A percentile compares a stretch with the other conserved stretches of the same genome.
phyloP scores from a whole-genome alignment of 163 green algal species.

The Scenedesmus sp. region DNA sequence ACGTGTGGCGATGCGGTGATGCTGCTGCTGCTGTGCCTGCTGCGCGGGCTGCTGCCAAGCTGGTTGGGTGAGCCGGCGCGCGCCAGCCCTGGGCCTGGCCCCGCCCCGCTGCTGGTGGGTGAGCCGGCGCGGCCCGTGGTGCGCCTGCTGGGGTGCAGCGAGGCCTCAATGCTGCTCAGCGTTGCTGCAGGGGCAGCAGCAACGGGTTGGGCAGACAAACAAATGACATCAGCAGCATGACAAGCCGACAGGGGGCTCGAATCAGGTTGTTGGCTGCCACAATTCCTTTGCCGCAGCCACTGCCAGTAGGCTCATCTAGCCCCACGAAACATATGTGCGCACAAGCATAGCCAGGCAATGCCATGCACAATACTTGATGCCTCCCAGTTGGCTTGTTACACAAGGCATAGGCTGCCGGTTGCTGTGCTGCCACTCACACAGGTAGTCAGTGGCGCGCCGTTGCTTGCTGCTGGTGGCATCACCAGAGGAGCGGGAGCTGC shows the following conservation, averaged over 20 bases:
- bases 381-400: neutral
- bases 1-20: neutral
- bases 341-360: neutral
- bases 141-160: neutral
- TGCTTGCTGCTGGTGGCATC: neutral
- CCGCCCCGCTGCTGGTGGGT: neutral
- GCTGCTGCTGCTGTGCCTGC: slow-evolving; percentile 8
- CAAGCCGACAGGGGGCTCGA: too few species aligned
- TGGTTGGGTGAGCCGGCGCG: neutral
- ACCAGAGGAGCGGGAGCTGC: neutral
- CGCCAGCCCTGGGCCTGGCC: neutral
- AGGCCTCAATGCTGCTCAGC: neutral
- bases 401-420: neutral
- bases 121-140: neutral
- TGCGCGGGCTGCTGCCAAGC: neutral
- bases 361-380: neutral
- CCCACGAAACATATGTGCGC: neutral
- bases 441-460: neutral
- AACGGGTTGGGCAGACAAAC: neutral
- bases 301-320: too few species aligned
- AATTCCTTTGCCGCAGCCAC: too few species aligned
- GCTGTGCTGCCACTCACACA: neutral
- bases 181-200: neutral
- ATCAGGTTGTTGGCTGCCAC: too few species aligned
- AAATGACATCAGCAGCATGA: neutral